Base-by-base conservation (phyloP, 164 flowering plant species). In the Euptelea pleiosperma region DNA sequence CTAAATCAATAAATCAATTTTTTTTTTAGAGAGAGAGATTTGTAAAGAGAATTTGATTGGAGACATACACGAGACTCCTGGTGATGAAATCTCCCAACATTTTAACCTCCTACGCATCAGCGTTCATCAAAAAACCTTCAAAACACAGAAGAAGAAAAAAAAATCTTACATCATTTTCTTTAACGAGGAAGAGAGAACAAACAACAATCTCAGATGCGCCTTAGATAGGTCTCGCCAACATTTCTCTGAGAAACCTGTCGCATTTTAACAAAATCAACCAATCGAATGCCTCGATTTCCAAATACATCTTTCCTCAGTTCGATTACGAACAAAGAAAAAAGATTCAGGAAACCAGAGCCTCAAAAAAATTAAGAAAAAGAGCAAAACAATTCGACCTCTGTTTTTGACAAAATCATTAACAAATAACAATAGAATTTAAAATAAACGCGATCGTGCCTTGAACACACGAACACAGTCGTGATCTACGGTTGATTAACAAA, bases 61-160 rank as follows among this genome's bases (percentile, higher is more conserved):
- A 58, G 10, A 72, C 82, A 26, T 79, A 88, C 96, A 82, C 39
- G 45, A 88, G 84, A 57, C 25, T 21, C 64, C 85, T 75, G 60
- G 73, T 68, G 48, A 88, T 31, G 60, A 88, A 75, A 11, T 82
- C 85, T 15, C 83, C 88, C 74, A 85, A 60, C 96, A 88, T 85
- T 34, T 70, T 73, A 16, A 15, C 24, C 63, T 52, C 61, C 46
- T 60, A 14, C 33, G 50, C 34, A 42, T 35, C 60, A 56, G 26
- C 24, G 10, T 44, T 61, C 18, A 8, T 14, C 41, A 34, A 21
- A 6, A 42, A n/a, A 47, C 43, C 66, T 44, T 40, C 61, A n/a
- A 24, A 26, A n/a, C n/a, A n/a, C n/a, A n/a, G n/a, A n/a, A n/a
- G n/a, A n/a, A n/a, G n/a, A n/a, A n/a, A n/a, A n/a, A n/a, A n/a